Evolutionary conservation across 1,284 basidiomycete genomes (phyloP).

Genomic region (Fomes fomentarius): DNA sequence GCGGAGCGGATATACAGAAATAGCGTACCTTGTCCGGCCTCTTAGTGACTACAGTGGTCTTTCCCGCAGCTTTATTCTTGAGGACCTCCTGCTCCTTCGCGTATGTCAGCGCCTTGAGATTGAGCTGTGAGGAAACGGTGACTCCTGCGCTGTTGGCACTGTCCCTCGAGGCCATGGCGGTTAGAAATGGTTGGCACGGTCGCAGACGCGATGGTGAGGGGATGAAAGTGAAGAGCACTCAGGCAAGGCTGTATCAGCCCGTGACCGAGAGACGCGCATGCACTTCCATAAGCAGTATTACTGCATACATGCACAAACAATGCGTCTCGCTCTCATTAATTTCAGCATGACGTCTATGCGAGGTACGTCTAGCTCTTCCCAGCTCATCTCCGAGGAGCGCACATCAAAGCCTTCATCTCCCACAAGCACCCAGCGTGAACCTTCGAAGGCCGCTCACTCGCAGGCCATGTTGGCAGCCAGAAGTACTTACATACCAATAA

Average conservation of each 20-base stretch:
- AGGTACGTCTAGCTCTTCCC: neutral
- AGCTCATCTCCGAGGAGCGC: neutral
- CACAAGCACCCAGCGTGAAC: too few relatives aligned
- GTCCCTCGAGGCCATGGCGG: too few relatives aligned
- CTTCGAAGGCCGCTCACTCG: too few relatives aligned
- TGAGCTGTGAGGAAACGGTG: slow-evolving; percentile 73
- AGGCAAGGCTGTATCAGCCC: too few relatives aligned
- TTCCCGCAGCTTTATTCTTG: slow-evolving; percentile 61
- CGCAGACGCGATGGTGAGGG: too few relatives aligned
- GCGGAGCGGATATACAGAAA: neutral
- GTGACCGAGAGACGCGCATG: too few relatives aligned
- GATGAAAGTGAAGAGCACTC: neutral
- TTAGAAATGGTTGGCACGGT: too few relatives aligned
- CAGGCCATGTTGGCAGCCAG: too few relatives aligned
- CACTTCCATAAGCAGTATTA: slow-evolving; percentile 3
- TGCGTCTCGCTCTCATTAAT: slow-evolving; percentile 1
- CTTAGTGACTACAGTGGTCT: slow-evolving; percentile 53
- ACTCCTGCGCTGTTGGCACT: slow-evolving; percentile 58
- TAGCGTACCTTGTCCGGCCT: slow-evolving; percentile 62
- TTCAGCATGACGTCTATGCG: too few relatives aligned
- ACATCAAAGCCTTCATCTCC: too few relatives aligned
- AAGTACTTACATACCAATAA: too few relatives aligned
- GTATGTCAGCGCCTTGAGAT: slow-evolving; percentile 75
- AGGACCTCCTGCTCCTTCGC: slow-evolving; percentile 69
- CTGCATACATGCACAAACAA: slow-evolving; percentile 23